Percentiles rank a stretch among this genome's conserved stretches.
Evolutionary conservation across 2,329 filamentous ascomycete genomes (phyloP).

Genomic region (Monosporascus ibericus): DNA sequence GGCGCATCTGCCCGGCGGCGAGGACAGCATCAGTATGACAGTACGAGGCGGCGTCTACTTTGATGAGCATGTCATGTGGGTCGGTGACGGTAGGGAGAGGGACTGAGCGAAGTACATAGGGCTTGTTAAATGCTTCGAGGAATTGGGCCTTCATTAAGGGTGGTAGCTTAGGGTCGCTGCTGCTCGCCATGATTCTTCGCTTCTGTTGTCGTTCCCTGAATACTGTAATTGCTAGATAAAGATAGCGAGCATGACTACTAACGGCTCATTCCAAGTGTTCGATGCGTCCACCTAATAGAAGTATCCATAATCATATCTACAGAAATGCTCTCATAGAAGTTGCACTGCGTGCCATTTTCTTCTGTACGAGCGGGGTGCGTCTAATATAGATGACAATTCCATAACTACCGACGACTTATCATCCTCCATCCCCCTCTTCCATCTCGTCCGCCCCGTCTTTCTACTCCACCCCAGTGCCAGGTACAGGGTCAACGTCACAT

Average conservation of each 20-base stretch:
- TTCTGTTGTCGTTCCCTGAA: neutral
- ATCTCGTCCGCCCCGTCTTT: neutral
- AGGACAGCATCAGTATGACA: conserved; percentile 35
- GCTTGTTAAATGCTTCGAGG: conserved; percentile 33
- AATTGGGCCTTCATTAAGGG: conserved; percentile 32
- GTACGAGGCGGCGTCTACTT: conserved; percentile 40
- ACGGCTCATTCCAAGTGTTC: too few species aligned
- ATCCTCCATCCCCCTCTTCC: neutral
- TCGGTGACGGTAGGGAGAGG: conserved; percentile 25
- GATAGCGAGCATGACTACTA: too few species aligned
- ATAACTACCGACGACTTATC: neutral
- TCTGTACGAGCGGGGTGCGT: neutral
- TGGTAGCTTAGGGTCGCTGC: conserved; percentile 5
- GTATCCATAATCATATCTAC: too few species aligned
- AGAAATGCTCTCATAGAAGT: neutral
- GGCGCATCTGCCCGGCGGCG: conserved; percentile 19
- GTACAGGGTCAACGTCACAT: neutral
- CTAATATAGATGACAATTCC: neutral
- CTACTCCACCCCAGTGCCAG: neutral
- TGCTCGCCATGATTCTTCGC: neutral
- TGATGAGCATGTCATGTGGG: conserved; percentile 35
- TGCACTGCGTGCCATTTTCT: neutral
- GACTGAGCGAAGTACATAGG: conserved; percentile 30
- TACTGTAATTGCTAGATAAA: too few species aligned
- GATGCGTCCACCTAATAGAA: neutral